phyloP scores from a whole-genome alignment of 164 flowering plant species.

The Umbilicus rupestris region DNA sequence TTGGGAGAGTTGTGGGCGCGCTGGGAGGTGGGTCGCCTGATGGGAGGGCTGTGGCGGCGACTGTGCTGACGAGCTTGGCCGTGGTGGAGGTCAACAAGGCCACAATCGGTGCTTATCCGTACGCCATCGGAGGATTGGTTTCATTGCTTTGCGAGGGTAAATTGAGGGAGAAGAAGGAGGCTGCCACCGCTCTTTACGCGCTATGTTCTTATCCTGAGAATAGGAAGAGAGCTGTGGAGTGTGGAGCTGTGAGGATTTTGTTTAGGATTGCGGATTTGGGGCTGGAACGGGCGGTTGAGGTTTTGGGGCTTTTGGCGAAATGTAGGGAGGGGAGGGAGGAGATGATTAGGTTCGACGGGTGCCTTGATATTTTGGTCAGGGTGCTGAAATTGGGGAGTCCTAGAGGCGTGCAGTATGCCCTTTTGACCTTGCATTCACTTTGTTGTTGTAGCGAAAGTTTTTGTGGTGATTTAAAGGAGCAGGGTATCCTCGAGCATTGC shows the following conservation, averaged over 20 bases:
- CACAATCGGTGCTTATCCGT: slow-evolving; percentile 77
- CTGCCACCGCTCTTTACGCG: slow-evolving; percentile 80
- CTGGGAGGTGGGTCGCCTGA: slow-evolving; percentile 34
- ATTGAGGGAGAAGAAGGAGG: slow-evolving; percentile 70
- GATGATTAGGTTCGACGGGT: slow-evolving; percentile 42
- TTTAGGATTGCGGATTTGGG: slow-evolving; percentile 42
- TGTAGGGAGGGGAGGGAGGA: slow-evolving; percentile 73
- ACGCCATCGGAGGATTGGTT: slow-evolving; percentile 52
- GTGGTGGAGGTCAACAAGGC: slow-evolving; percentile 94
- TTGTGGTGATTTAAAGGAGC: slow-evolving; percentile 33
- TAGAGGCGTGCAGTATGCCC: slow-evolving; percentile 52
- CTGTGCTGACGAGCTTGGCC: slow-evolving; percentile 76
- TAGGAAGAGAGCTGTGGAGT: slow-evolving; percentile 48
- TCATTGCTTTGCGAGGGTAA: slow-evolving; percentile 45
- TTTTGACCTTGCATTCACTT: slow-evolving; percentile 43
- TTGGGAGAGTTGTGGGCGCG: slow-evolving; percentile 48
- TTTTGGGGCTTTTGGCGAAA: slow-evolving; percentile 59
- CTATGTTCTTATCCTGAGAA: slow-evolving; percentile 78
- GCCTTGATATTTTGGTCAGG: slow-evolving; percentile 39
- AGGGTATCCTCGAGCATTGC: slow-evolving; percentile 58
- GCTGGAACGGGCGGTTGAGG: slow-evolving; percentile 77
- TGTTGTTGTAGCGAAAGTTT: slow-evolving; percentile 38
- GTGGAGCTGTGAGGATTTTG: slow-evolving; percentile 60
- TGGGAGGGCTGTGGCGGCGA: slow-evolving; percentile 76
- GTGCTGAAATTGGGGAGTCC: slow-evolving; percentile 49